Percentiles rank a stretch among this genome's conserved stretches.
Conservation (phyloP, 805 yeast species). For the Candida broadrunensis region DNA sequence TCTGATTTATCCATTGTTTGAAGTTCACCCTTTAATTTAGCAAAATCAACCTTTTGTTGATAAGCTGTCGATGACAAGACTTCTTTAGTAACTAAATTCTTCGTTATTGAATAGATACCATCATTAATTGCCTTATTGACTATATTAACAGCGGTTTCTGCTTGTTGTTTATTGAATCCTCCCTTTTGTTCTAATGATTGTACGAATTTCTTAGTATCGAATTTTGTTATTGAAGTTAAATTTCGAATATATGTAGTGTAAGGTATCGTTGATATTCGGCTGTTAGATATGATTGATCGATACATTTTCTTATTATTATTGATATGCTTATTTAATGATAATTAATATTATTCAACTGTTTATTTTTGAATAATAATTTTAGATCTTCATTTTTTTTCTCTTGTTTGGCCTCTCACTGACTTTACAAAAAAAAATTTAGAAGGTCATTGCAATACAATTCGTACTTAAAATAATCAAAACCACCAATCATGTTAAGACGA, state of each 20-base stretch:
- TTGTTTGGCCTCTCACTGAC: no score
- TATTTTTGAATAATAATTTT: no score
- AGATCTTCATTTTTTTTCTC: no score
- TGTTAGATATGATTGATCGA: no score
- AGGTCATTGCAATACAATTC: no score
- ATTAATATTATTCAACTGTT: no score
- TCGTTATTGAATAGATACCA: conserved; percentile 71
- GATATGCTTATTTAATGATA: no score
- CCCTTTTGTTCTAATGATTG: conserved; percentile 66
- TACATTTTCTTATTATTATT: no score
- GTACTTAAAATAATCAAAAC: no score
- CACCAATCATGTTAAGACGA: background rate
- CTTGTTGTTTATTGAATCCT: conserved; percentile 66
- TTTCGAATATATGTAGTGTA: conserved; percentile 2
- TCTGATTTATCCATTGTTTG: conserved; percentile 86
- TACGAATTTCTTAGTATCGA: conserved; percentile 76
- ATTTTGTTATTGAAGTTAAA: conserved; percentile 40
- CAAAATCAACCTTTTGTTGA: conserved; percentile 95
- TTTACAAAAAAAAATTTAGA: no score
- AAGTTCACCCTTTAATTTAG: conserved; percentile 88
- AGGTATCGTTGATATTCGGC: no score
- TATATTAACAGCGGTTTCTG: conserved; percentile 73
- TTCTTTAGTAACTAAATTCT: conserved; percentile 82
- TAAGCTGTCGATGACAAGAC: conserved; percentile 80
- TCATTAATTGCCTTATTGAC: conserved; percentile 75